Base-by-base conservation (phyloP, 768 basidiomycete genomes). In the Pleurotus giganteus region DNA sequence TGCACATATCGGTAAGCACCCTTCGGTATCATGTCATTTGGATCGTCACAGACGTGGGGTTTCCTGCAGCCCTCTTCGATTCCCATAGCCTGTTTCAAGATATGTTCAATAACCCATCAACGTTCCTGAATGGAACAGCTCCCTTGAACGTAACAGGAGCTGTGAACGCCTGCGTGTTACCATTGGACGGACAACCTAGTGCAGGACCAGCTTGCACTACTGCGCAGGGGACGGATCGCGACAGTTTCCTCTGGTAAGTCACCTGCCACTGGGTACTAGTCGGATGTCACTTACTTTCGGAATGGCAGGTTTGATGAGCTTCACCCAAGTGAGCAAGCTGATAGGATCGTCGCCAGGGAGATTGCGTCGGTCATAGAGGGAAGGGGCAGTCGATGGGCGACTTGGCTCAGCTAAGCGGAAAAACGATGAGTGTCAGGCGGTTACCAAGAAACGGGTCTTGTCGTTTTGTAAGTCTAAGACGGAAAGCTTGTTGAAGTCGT, bases 191-290 rank as follows among this genome's bases (percentile, higher is more conserved):
- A 24, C 59, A 54, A 4, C 41, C 56, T 0, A 44, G 58, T 11
- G 64, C 64, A 27, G 53, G 61, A 2, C 65, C 65, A 3, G 64
- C 52, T 17, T 77, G 74, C 60, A 72, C 72, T 1, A 59, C 66
- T 39, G 73, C 69, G 1, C 64, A 70, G 13, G 81, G 80, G 0
- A 66, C 74, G 0, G 83, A 70, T 13, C 62, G 68, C 12, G 84
- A 85, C 58, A 85, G 85, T 61, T 86, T 76, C 69, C 63, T 85
- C 42, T 86, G 84, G 84, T 83, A 59, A 49, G 79, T 63, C 12
- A 7, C 19, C 5, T 7, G 9, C n/a, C 2, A 36, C n/a, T n/a
- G n/a, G n/a, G 19, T 12, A 21, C 60, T 57, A 53, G 13, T 26
- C 47, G 36, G 50, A 6, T 45, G 41, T 7, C 28, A n/a, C n/a